Conservation (phyloP, 1,284 basidiomycete species). For the Apiotrichum siamense region DNA sequence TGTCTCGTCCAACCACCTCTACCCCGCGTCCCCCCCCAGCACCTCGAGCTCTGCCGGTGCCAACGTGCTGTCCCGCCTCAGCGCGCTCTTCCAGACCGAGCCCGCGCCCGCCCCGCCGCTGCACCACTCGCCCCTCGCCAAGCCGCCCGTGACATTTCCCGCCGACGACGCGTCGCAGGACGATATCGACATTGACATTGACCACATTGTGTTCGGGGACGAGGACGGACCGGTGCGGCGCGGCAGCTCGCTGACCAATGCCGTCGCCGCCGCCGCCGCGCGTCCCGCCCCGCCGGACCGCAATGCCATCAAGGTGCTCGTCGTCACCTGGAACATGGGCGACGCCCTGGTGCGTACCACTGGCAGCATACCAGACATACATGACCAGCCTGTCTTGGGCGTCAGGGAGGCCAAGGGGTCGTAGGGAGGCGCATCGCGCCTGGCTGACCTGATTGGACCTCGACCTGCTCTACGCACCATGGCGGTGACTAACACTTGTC, state of each 20-base stretch:
- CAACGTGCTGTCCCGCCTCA: conserved; percentile 10
- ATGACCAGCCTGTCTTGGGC: too few species aligned
- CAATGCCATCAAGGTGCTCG: conserved; percentile 49
- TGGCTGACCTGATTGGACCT: neutral
- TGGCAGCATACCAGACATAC: too few species aligned
- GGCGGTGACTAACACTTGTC: neutral
- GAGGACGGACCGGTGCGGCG: neutral
- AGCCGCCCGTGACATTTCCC: neutral
- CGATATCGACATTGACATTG: neutral
- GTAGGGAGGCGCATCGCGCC: too few species aligned
- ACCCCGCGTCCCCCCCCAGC: too few species aligned
- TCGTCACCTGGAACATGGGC: conserved; percentile 53
- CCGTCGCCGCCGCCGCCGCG: neutral
- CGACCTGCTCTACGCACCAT: neutral
- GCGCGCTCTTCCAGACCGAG: conserved; percentile 14
- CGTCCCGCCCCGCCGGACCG: conserved; percentile 16
- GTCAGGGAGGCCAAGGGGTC: too few species aligned
- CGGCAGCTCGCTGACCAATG: neutral
- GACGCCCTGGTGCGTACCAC: conserved; percentile 44
- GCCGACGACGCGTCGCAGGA: conserved; percentile 1
- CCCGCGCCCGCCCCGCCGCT: neutral
- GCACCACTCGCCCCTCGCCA: neutral
- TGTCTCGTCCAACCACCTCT: too few species aligned
- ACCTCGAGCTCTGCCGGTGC: neutral
- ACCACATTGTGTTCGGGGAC: neutral